Evolutionary conservation across 345 rosid genomes (phyloP).

Genomic region (Dovyalis caffra): DNA sequence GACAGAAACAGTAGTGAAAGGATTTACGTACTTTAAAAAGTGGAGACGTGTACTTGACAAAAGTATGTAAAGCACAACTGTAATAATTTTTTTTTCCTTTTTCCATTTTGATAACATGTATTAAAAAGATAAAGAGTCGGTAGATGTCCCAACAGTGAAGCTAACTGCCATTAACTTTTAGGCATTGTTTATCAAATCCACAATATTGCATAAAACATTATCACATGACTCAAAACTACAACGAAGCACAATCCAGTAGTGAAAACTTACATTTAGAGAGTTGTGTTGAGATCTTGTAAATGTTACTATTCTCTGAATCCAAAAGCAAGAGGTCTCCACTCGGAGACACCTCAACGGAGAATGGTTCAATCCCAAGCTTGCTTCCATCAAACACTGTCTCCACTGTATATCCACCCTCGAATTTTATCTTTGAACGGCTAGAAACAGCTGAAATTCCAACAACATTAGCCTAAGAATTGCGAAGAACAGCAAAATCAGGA

Average conservation of each 20-base stretch:
- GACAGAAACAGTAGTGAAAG: conserved; percentile 21
- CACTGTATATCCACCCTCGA: conserved; percentile 33
- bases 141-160: conserved; percentile 39
- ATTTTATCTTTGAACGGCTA: conserved; percentile 34
- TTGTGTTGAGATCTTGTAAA: conserved; percentile 31
- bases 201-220: background rate
- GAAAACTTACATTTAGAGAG: conserved; percentile 33
- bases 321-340: conserved; percentile 28
- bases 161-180: conserved; percentile 17
- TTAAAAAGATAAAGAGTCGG: conserved; percentile 17
- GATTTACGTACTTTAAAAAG: conserved; percentile 34
- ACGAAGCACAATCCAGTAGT: too few species aligned
- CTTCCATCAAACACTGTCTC: conserved; percentile 40
- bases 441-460: conserved; percentile 17
- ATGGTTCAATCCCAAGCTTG: conserved; percentile 31
- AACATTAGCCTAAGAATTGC: conserved; percentile 9
- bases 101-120: background rate
- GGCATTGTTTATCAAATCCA: background rate
- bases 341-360: conserved; percentile 20
- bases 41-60: conserved; percentile 46
- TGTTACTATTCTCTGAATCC: conserved; percentile 35
- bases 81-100: background rate
- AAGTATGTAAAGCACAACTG: conserved; percentile 26
- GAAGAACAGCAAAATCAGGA: background rate
- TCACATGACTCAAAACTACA: background rate